Base-by-base conservation (phyloP, 805 yeast genomes). In the Hanseniaspora valbyensis region DNA sequence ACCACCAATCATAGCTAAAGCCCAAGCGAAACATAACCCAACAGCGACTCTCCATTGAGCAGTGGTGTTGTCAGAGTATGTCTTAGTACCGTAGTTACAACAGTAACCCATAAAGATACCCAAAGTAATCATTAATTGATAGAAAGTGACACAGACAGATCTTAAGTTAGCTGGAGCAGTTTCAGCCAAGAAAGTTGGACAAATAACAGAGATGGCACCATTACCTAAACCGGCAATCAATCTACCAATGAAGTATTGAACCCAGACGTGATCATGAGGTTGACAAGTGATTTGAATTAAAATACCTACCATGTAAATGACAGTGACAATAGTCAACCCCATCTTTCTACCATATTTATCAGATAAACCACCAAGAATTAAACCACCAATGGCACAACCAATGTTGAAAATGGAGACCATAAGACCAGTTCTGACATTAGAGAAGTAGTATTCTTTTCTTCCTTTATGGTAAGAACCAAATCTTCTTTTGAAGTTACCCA, bases 101-200 rank as follows among this genome's bases (percentile, higher is more conserved):
- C 87, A 81, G 72, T 81, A 81, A 62, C 89, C 90, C 57, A 81
- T 68, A 68, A 82, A 81, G 60, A 82, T 82, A 68, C 88, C 89
- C 46, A 77, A 66, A 36, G 89, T 81, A 56, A 81, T 76, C 76
- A 75, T 77, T 61, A 82, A 70, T 66, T 82, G 89, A 70, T 75
- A 82, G 57, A 78, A 75, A 41, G 81, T 76, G 40, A 82, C 88
- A 54, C 81, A 72, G 29, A 83, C 72, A 65, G 87, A 87, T 76
- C 89, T 77, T 44, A 81, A 66, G 50, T 74, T 57, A 46, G 64
- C 64, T 28, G 68, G 63, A 44, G 63, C 54, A 40, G 59, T 61
- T 42, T 62, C 64, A 34, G 83, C 73, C 57, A 81, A 79, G 63
- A 81, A 77, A 59, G 84, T 67, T 50, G 94, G 90, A 21, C 81